Conservation (phyloP, 805 yeast genomes). For the Yamadazyma scolyti region DNA sequence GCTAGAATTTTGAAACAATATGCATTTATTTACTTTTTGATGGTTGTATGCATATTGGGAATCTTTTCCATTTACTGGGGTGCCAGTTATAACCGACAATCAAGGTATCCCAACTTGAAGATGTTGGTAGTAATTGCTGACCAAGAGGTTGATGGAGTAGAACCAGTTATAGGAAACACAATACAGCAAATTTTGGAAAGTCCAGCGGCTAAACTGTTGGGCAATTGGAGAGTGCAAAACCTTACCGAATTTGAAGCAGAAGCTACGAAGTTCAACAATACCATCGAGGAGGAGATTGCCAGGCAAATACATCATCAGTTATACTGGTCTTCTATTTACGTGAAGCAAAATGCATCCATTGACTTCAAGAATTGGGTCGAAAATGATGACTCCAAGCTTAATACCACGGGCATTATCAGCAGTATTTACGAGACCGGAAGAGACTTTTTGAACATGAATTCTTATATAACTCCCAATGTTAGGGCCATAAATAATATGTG, state of each 20-base stretch:
- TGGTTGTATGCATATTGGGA: constrained; percentile 32
- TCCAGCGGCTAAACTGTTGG: constrained; percentile 18
- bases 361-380: constrained; percentile 38
- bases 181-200: constrained; percentile 23
- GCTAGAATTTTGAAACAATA: constrained; percentile 14
- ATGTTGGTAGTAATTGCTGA: constrained; percentile 38
- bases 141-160: constrained; percentile 16
- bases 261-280: constrained; percentile 24
- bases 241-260: constrained; percentile 20
- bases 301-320: constrained; percentile 48
- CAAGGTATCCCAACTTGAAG: constrained; percentile 27
- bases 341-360: constrained; percentile 45
- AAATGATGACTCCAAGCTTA: constrained; percentile 24
- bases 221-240: constrained; percentile 36
- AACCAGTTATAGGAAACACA: constrained; percentile 50
- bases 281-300: constrained; percentile 35
- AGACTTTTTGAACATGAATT: constrained; percentile 48
- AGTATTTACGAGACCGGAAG: constrained; percentile 60
- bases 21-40: constrained; percentile 18
- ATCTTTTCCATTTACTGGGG: constrained; percentile 42
- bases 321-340: constrained; percentile 63
- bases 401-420: constrained; percentile 29
- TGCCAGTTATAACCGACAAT: constrained; percentile 25
- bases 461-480: constrained; percentile 42
- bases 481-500: constrained; percentile 29